Conservation (phyloP, 192 early-diverging fungal species). For the Podila epicladia region DNA sequence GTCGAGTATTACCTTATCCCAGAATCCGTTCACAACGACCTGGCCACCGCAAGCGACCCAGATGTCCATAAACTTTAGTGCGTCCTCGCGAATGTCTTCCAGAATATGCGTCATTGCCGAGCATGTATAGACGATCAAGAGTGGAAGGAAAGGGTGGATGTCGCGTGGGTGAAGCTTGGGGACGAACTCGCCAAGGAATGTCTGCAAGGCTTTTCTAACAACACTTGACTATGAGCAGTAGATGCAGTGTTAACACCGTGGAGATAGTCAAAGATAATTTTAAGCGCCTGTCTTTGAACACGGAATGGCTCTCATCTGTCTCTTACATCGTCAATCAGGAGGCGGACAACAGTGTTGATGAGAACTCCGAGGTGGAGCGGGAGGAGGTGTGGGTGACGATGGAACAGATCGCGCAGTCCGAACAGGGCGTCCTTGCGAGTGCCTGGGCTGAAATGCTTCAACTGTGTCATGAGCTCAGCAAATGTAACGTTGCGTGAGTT, state of each 20-base stretch:
- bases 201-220: slow-evolving; percentile 59
- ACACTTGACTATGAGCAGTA: slow-evolving; percentile 19
- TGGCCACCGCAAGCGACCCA: slow-evolving; percentile 74
- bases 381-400: slow-evolving; percentile 53
- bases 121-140: slow-evolving; percentile 82
- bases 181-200: slow-evolving; percentile 54
- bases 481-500: slow-evolving; percentile 83
- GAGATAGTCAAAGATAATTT: not conserved
- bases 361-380: slow-evolving; percentile 54
- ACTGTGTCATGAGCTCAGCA: slow-evolving; percentile 75
- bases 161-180: slow-evolving; percentile 60
- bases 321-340: slow-evolving; percentile 65
- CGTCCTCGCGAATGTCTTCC: slow-evolving; percentile 87
- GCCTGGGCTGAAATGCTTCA: slow-evolving; percentile 80
- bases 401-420: slow-evolving; percentile 59
- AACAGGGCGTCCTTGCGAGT: slow-evolving; percentile 63
- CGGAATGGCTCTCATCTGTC: not conserved
- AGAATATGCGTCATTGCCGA: slow-evolving; percentile 91
- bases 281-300: not conserved
- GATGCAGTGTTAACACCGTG: not conserved
- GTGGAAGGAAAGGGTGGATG: slow-evolving; percentile 79
- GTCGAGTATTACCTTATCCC: slow-evolving; percentile 66
- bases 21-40: slow-evolving; percentile 67
- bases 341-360: slow-evolving; percentile 57
- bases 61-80: slow-evolving; percentile 79